Conservation (phyloP, 2,329 filamentous ascomycete genomes). For the Aureobasidium mangrovei region DNA sequence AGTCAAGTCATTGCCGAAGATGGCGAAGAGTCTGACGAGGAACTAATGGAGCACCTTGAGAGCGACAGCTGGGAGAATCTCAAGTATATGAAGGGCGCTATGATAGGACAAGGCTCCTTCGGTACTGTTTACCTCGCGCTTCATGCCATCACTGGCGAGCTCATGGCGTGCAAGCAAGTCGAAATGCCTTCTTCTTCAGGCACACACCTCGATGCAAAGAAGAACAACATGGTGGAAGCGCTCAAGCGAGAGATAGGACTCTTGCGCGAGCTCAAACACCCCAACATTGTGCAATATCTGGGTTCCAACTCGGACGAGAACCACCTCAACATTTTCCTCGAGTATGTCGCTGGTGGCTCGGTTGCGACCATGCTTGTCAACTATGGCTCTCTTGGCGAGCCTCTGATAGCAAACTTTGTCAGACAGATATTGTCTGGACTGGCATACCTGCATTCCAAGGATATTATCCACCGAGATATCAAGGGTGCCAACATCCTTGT, state of each 20-base stretch:
- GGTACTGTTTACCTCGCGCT: constrained; percentile 91
- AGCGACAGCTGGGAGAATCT: constrained; percentile 93
- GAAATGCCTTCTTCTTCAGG: constrained; percentile 76
- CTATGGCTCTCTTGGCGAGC: constrained; percentile 89
- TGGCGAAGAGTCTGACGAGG: constrained; percentile 83
- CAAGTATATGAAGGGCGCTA: constrained; percentile 98
- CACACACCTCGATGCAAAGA: constrained; percentile 72
- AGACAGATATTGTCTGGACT: constrained; percentile 89
- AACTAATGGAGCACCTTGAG: constrained; percentile 79
- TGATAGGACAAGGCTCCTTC: constrained; percentile 95
- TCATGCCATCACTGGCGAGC: constrained; percentile 90
- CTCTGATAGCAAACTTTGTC: constrained; percentile 90
- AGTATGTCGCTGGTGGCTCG: constrained; percentile 94
- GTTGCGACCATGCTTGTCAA: constrained; percentile 98
- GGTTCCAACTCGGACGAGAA: constrained; percentile 87
- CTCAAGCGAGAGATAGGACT: constrained; percentile 94
- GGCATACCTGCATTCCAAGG: constrained; percentile 83
- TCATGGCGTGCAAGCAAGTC: constrained; percentile 97
- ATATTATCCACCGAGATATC: constrained; percentile 98
- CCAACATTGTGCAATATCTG: constrained; percentile 96
- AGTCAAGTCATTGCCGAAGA: constrained; percentile 81
- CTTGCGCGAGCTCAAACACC: constrained; percentile 84
- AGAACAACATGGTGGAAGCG: constrained; percentile 97
- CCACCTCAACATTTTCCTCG: constrained; percentile 97
- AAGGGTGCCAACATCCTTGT: constrained; percentile 98